A percentile compares a stretch with the other conserved stretches of the same genome.
phyloP scores from a whole-genome alignment of 768 basidiomycete genomes.

The Saitozyma sp. region DNA sequence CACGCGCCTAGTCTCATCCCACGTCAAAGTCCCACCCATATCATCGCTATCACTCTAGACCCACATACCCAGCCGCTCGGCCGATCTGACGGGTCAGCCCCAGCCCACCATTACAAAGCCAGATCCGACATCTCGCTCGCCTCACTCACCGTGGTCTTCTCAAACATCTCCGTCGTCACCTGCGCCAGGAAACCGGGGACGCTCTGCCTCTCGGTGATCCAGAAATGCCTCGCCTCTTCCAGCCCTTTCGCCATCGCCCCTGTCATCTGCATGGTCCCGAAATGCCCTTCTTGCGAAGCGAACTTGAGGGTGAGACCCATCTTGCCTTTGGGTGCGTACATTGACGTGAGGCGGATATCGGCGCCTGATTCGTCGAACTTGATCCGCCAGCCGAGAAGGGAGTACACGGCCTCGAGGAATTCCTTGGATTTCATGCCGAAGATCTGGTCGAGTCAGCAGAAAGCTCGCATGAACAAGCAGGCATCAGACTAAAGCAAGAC shows the following conservation, averaged over 20 bases:
- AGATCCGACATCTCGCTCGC: not conserved
- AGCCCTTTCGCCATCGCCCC: slow-evolving; percentile 57
- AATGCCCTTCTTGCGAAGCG: slow-evolving; percentile 52
- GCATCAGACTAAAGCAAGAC: not conserved
- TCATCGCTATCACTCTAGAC: slow-evolving; percentile 13
- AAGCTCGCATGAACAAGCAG: not conserved
- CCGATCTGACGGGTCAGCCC: slow-evolving; percentile 8
- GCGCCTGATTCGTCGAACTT: slow-evolving; percentile 85
- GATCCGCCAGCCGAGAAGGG: slow-evolving; percentile 86
- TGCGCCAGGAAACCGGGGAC: slow-evolving; percentile 87
- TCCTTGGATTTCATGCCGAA: slow-evolving; percentile 82
- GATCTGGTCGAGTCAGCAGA: slow-evolving; percentile 58
- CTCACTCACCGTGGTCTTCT: slow-evolving; percentile 62
- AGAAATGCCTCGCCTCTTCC: slow-evolving; percentile 73
- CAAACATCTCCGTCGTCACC: slow-evolving; percentile 83
- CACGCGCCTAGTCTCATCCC: not conserved
- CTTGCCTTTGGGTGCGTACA: slow-evolving; percentile 80
- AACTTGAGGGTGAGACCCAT: slow-evolving; percentile 69
- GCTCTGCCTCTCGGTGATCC: slow-evolving; percentile 82
- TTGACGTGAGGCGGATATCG: slow-evolving; percentile 80
- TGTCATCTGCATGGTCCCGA: slow-evolving; percentile 51
- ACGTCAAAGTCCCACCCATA: not conserved
- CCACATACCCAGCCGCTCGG: slow-evolving; percentile 22
- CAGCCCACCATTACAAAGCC: not conserved
- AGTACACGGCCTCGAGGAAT: slow-evolving; percentile 85